Percentiles rank a stretch among this genome's conserved stretches.
Conservation (phyloP, 2,329 filamentous ascomycete genomes). For the Aspergillus sojae region DNA sequence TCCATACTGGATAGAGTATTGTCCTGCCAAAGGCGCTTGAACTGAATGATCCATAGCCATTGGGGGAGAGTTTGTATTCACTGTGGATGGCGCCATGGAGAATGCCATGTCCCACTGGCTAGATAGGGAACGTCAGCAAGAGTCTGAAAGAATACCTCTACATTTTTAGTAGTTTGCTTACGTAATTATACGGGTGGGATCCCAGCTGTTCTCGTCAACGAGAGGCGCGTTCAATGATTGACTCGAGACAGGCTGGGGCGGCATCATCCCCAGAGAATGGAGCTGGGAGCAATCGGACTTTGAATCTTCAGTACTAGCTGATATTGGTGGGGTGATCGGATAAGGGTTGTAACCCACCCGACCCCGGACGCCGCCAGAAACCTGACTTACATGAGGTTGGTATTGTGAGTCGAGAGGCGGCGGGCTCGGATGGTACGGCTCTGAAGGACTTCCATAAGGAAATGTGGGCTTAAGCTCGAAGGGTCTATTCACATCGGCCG, state of each 20-base stretch:
- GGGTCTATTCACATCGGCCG: constrained; percentile 77
- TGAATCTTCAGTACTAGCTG: constrained; percentile 69
- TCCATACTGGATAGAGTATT: constrained; percentile 41
- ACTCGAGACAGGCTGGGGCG: constrained; percentile 36
- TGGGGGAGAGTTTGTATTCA: constrained; percentile 45
- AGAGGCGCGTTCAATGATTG: constrained; percentile 58
- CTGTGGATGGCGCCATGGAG: constrained; percentile 63
- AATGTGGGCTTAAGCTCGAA: constrained; percentile 89
- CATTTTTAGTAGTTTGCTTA: constrained; percentile 52
- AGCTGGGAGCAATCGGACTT: constrained; percentile 77
- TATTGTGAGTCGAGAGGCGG: constrained; percentile 54
- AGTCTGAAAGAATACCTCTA: background rate
- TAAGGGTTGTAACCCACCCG: constrained; percentile 59
- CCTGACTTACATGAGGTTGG: constrained; percentile 54
- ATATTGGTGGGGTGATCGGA: constrained; percentile 80
- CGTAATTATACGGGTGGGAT: constrained; percentile 87
- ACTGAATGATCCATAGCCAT: constrained; percentile 40
- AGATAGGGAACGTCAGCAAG: constrained; percentile 6
- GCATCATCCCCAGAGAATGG: constrained; percentile 57
- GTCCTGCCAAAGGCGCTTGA: constrained; percentile 28
- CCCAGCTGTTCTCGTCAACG: constrained; percentile 74
- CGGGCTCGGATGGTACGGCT: constrained; percentile 64
- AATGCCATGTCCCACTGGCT: constrained; percentile 97
- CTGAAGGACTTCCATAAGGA: constrained; percentile 79
- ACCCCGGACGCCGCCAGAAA: constrained; percentile 47